Base-by-base conservation (phyloP, 805 yeast genomes). In the Candida loeiensis region DNA sequence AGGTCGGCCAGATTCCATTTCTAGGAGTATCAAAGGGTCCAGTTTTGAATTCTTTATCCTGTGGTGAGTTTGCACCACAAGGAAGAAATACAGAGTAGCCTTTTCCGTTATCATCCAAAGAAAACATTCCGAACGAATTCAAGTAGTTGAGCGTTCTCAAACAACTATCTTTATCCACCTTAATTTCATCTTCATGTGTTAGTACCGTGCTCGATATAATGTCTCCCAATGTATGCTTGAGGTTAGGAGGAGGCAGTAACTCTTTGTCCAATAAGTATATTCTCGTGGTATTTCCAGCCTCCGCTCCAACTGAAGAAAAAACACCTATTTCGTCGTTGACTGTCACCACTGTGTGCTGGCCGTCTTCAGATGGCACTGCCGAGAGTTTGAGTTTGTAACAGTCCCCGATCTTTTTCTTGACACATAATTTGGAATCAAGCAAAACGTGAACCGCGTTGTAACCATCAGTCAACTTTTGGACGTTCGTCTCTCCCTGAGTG, bases 11-110 rank as follows among this genome's bases (percentile, higher is more conserved):
- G 90, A 75, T 30, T 51, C 53, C 37, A 9, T 21, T n/a, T 43
- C 22, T 24, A 13, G 30, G 18, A n/a, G 24, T 4, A 34, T 29
- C 4, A 32, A 22, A 11, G 26, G 32, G 14, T 3, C n/a, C n/a
- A n/a, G n/a, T n/a, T n/a, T n/a, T n/a, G n/a, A n/a, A n/a, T n/a
- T n/a, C n/a, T n/a, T n/a, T n/a, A n/a, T n/a, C n/a, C n/a, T n/a
- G n/a, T n/a, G n/a, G n/a, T n/a, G n/a, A n/a, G n/a, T n/a, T n/a
- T n/a, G n/a, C n/a, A 11, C 84, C 79, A 42, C 89, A 81, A 0
- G 98, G 98, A 20, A 90, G 63, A 39, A 90, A 76, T 0, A 82
- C 61, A 0, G 96, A 78, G 63, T 88, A 87, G 0, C 95, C 95
- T 15, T 64, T 52, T 19, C 52, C 54, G 43, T 81, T 82, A 4